Evolutionary conservation across 805 yeast genomes (phyloP), one percentile per base, ranked within the genome.

Genomic region (Blastobotrys peoriensis): DNA sequence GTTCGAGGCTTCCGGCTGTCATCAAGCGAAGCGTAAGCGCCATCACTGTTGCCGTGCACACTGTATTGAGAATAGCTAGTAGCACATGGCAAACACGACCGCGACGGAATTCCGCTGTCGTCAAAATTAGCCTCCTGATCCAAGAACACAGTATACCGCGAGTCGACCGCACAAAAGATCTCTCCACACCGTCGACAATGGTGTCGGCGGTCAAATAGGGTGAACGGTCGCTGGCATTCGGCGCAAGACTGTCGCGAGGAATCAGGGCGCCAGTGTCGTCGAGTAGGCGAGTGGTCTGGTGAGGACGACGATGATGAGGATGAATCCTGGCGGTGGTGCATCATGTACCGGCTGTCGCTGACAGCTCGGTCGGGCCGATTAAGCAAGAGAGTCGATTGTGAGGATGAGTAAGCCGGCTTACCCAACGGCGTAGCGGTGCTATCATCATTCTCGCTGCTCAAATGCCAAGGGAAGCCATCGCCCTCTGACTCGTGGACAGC

Each of bases 141-240:
- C 78, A 63, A 75, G 61, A 56, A 73, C 67, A 59, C 79, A 68
- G 58, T 77, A 68, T 64, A 79, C 70, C 50, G 76, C 60, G 66
- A 72, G 62, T 86, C 89, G 48, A 74, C 78, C 27, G 78, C 76
- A 62, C 95, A 85, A 57, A 77, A 85, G 17, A 85, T 76, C 34
- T 83, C 86, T 30, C 95, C 95, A 62, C 95, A 85, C 59, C 81
- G 81, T 43, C 95, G 75, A 60, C 95, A 85, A 66, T 85, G 95
- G 59, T 85, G 95, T 51, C 81, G 73, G 55, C 89, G 75, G 61
- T 75, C 96, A 68, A 79, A 83, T 55, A 81, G 80, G 30, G 88
- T 81, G 66, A 91, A 89, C 15, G 70, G 59, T 55, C 74, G 76
- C 41, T 72, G 67, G 65, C 98, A 91, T 20, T 74, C 71, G 10